Evolutionary conservation across 2,329 filamentous ascomycete species (phyloP).

Genomic region (Fusarium vanettenii): DNA sequence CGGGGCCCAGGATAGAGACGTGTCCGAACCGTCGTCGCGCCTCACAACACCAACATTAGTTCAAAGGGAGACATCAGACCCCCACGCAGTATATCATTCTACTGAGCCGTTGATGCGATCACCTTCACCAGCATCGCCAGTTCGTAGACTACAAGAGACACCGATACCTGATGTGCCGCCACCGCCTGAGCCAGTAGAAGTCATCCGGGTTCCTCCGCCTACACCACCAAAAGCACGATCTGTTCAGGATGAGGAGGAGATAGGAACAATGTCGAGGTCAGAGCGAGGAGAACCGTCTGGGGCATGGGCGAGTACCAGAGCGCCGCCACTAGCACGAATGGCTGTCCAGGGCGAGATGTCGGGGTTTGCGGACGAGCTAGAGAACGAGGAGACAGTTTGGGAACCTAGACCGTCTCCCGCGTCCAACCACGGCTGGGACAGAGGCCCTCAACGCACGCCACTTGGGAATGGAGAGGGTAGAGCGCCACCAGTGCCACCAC

Average conservation of each 20-base stretch:
- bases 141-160: slow-evolving; percentile 12
- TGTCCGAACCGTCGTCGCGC: not conserved
- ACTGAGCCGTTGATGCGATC: not conserved
- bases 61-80: not conserved
- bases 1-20: not conserved
- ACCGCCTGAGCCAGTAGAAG: slow-evolving; percentile 25
- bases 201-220: slow-evolving; percentile 22
- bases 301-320: not conserved
- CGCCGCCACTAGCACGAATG: slow-evolving; percentile 7
- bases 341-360: slow-evolving; percentile 10
- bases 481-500: slow-evolving; percentile 16
- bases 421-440: slow-evolving; percentile 10
- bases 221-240: slow-evolving; percentile 31
- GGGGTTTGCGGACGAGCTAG: slow-evolving; percentile 2
- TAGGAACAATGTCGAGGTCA: slow-evolving; percentile 11
- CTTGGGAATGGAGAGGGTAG: slow-evolving; percentile 2
- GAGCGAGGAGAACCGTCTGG: slow-evolving; percentile 12
- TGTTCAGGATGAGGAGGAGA: not conserved
- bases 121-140: slow-evolving; percentile 16
- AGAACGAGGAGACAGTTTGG: slow-evolving; percentile 8
- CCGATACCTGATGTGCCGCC: slow-evolving; percentile 19
- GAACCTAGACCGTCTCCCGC: slow-evolving; percentile 18
- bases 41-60: not conserved
- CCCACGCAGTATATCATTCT: not conserved
- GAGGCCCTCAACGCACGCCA: slow-evolving; percentile 3